A percentile compares a stretch with the other conserved stretches of the same genome.
Evolutionary conservation across 148 eudicot species (phyloP).

Genomic region (Chenopodium suecicum): DNA sequence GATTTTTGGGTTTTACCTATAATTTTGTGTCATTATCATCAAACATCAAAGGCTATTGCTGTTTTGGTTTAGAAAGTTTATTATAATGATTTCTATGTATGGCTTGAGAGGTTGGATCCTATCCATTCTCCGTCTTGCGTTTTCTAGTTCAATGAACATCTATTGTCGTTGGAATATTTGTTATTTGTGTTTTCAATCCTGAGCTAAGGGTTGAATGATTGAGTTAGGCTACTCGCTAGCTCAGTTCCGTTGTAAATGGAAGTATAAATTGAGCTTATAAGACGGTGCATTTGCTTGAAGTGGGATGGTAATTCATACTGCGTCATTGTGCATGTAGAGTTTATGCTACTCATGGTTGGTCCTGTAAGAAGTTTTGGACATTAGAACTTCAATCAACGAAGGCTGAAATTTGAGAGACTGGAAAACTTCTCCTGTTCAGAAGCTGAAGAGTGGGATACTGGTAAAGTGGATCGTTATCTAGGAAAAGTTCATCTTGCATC

Average conservation of each 20-base stretch:
- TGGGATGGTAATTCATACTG: slow-evolving; percentile 6
- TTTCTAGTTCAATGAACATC: neutral
- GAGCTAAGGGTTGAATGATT: neutral
- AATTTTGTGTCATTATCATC: neutral
- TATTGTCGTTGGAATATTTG: neutral
- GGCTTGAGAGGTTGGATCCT: slow-evolving; percentile 1
- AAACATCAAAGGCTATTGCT: neutral
- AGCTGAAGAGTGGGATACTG: neutral
- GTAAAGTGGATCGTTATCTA: neutral
- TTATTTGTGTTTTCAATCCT: neutral
- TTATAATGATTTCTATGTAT: neutral
- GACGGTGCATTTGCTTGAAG: neutral
- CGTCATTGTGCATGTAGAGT: neutral
- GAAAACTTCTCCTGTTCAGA: neutral
- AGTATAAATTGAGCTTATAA: neutral
- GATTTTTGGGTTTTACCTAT: neutral
- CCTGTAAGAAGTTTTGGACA: neutral
- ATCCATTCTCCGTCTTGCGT: neutral
- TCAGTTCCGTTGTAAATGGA: neutral
- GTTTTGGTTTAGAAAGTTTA: neutral
- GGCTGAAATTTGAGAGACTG: neutral
- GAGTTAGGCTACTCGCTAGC: neutral
- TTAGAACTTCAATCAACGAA: neutral
- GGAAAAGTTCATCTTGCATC: neutral
- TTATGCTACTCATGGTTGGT: neutral